phyloP scores from a whole-genome alignment of 2,329 filamentous ascomycete species.

The Amauroascus niger region DNA sequence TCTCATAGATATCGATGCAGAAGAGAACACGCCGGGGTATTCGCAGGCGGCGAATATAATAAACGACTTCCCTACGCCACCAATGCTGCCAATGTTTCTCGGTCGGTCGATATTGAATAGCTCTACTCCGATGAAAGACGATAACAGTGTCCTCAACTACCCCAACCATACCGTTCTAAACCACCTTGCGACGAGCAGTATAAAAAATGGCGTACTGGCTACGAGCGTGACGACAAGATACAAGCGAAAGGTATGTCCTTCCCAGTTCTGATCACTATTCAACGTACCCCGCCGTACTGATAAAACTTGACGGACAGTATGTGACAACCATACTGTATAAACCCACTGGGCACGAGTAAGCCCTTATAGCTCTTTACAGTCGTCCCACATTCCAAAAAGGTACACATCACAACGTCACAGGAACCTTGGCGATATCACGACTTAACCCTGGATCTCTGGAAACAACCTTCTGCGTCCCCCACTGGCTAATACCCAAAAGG shows the following conservation, averaged over 20 bases:
- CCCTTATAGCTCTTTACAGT: neutral
- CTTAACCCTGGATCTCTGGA: neutral
- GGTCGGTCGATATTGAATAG: slow-evolving; percentile 92
- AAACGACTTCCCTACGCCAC: slow-evolving; percentile 70
- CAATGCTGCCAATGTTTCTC: slow-evolving; percentile 78
- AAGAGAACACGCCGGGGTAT: slow-evolving; percentile 66
- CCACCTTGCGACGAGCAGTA: slow-evolving; percentile 92
- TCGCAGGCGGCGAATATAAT: slow-evolving; percentile 65
- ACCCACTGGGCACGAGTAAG: slow-evolving; percentile 47
- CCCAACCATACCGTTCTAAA: slow-evolving; percentile 96
- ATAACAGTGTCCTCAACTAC: slow-evolving; percentile 93
- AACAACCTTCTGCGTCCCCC: neutral
- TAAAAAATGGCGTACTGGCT: slow-evolving; percentile 90
- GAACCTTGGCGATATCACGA: neutral
- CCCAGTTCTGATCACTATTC: neutral
- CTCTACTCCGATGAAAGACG: slow-evolving; percentile 86
- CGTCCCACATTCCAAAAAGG: neutral
- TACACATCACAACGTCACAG: neutral
- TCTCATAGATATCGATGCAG: slow-evolving; percentile 73
- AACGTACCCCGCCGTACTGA: slow-evolving; percentile 17
- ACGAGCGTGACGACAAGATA: slow-evolving; percentile 97
- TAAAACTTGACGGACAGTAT: slow-evolving; percentile 50
- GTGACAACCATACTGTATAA: slow-evolving; percentile 98
- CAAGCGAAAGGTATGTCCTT: slow-evolving; percentile 59
- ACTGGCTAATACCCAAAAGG: neutral